Evolutionary conservation across 345 rosid genomes (phyloP).

Genomic region (Laguncularia racemosa): DNA sequence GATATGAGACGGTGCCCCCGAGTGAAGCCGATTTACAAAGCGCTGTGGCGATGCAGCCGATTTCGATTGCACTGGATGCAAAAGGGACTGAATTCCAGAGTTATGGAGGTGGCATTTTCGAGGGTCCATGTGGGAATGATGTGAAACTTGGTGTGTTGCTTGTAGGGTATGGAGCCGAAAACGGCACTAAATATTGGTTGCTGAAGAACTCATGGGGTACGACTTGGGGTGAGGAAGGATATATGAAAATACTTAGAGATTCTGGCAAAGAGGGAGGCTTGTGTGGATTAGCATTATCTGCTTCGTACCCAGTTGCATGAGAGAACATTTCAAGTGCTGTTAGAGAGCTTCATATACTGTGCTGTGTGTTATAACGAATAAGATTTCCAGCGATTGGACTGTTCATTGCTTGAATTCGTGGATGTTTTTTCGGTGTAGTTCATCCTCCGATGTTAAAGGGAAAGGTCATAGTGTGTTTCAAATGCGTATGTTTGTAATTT

Average conservation of each 20-base stretch:
- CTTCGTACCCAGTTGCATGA: slow-evolving; percentile 7
- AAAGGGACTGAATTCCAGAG: slow-evolving; percentile 21
- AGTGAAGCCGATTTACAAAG: slow-evolving; percentile 30
- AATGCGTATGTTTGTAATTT: no score
- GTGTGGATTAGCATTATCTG: slow-evolving; percentile 31
- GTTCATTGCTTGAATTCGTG: no score
- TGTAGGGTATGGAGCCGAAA: slow-evolving; percentile 40
- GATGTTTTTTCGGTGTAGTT: no score
- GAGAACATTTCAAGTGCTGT: no score
- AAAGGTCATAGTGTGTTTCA: no score
- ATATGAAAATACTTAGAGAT: slow-evolving; percentile 42
- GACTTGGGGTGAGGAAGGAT: slow-evolving; percentile 54
- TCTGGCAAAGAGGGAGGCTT: slow-evolving; percentile 31
- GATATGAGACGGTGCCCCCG: slow-evolving; percentile 29
- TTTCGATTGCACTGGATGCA: slow-evolving; percentile 31
- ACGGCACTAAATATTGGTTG: slow-evolving; percentile 49
- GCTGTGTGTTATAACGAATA: no score
- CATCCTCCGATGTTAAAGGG: no score
- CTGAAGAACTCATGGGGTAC: slow-evolving; percentile 63
- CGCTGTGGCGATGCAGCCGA: slow-evolving; percentile 51
- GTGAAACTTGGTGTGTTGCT: slow-evolving; percentile 38
- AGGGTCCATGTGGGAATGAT: slow-evolving; percentile 25
- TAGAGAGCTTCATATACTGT: no score
- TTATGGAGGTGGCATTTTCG: slow-evolving; percentile 37
- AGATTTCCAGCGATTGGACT: no score